Conservation (phyloP, 371 early-diverging fungal species). For the Dichotomocladium elegans region DNA sequence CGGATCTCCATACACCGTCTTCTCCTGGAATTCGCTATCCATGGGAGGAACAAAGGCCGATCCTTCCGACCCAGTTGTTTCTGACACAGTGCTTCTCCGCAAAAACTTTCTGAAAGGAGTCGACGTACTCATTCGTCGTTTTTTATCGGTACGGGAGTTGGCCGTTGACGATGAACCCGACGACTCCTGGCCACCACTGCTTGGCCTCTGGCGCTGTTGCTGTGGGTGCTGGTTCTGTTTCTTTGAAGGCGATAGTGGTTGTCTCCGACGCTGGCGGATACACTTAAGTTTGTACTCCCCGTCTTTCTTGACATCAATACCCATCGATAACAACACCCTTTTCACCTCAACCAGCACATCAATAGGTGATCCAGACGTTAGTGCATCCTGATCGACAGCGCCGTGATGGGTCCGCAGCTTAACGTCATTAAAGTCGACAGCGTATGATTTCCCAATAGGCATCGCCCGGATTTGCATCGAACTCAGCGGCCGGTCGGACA, state of each 20-base stretch:
- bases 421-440: constrained; percentile 30
- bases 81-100: constrained; percentile 19
- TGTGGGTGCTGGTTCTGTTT: background rate
- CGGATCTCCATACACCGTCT: constrained; percentile 85
- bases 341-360: constrained; percentile 70
- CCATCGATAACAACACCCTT: constrained; percentile 58
- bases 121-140: constrained; percentile 10
- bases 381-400: constrained; percentile 73
- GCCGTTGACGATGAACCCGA: background rate
- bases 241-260: constrained; percentile 3
- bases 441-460: constrained; percentile 11
- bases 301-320: constrained; percentile 70
- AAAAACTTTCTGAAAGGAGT: constrained; percentile 25
- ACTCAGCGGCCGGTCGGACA: constrained; percentile 1
- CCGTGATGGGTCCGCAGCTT: constrained; percentile 78
- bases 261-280: constrained; percentile 54
- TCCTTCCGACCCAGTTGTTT: background rate
- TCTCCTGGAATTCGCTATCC: too few relatives aligned
- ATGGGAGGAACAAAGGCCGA: background rate
- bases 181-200: background rate
- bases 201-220: background rate
- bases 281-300: constrained; percentile 75
- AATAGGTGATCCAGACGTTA: constrained; percentile 68
- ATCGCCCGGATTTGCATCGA: constrained; percentile 2
- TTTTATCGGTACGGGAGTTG: constrained; percentile 9